Evolutionary conservation across 2,329 filamentous ascomycete genomes (phyloP).

Genomic region (Stemphylium lycopersici): DNA sequence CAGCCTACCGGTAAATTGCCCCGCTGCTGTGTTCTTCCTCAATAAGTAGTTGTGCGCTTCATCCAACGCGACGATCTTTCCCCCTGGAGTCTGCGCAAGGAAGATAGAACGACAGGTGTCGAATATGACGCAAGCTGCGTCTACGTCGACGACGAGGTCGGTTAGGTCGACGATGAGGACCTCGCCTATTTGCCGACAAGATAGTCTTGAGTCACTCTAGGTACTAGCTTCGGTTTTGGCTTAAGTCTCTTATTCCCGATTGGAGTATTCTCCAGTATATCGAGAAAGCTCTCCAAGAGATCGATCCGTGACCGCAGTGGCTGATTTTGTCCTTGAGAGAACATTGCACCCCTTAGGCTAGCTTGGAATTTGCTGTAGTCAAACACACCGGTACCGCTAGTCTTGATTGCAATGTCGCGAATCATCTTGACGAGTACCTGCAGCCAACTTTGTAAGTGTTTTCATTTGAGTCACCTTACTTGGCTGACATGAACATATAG

Average conservation of each 20-base stretch:
- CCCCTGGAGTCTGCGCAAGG: constrained; percentile 50
- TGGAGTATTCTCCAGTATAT: neutral
- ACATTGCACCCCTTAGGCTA: neutral
- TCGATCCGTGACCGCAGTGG: neutral
- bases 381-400: constrained; percentile 8
- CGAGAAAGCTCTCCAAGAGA: neutral
- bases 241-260: neutral
- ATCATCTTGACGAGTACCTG: constrained; percentile 11
- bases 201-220: constrained; percentile 2
- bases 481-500: too few relatives aligned
- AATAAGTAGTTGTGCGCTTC: constrained; percentile 79
- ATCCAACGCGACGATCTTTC: constrained; percentile 69
- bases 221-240: constrained; percentile 2
- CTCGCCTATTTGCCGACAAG: constrained; percentile 40
- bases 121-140: constrained; percentile 73
- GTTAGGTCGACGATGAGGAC: constrained; percentile 73
- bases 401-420: constrained; percentile 17
- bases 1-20: constrained; percentile 63
- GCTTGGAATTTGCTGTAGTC: neutral
- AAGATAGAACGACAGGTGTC: constrained; percentile 73
- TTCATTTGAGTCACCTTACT: too few relatives aligned
- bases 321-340: neutral
- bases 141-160: constrained; percentile 70
- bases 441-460: too few relatives aligned
- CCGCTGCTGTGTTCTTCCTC: constrained; percentile 52